These are phyloP conservation scores for Leptomonas pyrrhocoris DNA, from an alignment of 208 protist genomes.

Conservation along the genomic window DNA sequence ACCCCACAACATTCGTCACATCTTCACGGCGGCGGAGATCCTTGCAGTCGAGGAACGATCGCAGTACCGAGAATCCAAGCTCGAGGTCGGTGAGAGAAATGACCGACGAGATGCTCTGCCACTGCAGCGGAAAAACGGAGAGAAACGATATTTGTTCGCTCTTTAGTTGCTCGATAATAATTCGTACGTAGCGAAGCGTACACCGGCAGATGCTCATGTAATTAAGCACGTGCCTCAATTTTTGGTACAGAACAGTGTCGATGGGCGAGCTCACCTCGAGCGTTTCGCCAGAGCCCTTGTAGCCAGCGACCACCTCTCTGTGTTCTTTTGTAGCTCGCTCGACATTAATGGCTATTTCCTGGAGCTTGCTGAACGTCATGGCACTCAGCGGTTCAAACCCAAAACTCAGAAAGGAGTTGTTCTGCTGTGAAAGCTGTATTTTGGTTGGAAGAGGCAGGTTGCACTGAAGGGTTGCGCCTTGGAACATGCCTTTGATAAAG, in stretches of 20 bases:
- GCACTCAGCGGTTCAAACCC: conserved; percentile 83
- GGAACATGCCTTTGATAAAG: conserved; percentile 79
- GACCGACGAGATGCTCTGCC: conserved; percentile 74
- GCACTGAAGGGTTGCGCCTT: conserved; percentile 54
- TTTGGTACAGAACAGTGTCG: conserved; percentile 55
- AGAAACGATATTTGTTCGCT: conserved; percentile 42
- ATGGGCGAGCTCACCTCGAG: conserved; percentile 68
- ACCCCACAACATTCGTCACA: conserved; percentile 53
- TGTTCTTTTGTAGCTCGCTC: conserved; percentile 69
- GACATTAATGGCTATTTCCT: conserved; percentile 41
- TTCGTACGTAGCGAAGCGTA: conserved; percentile 72
- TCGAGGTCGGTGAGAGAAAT: conserved; percentile 77
- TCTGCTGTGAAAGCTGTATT: conserved; percentile 82
- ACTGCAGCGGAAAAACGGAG: conserved; percentile 72
- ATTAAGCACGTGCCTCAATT: conserved; percentile 50
- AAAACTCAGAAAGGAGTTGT: conserved; percentile 74
- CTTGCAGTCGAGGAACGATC: conserved; percentile 61
- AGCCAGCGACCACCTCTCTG: conserved; percentile 59
- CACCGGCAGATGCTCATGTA: conserved; percentile 72
- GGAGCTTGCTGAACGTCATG: conserved; percentile 61
- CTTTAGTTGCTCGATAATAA: conserved; percentile 58
- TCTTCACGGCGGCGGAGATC: conserved; percentile 69
- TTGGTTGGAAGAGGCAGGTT: conserved; percentile 79
- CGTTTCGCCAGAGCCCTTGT: conserved; percentile 63
- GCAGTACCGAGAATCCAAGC: conserved; percentile 68